Evolutionary conservation across 73 alveolate genomes (phyloP), one percentile per base, ranked within the genome.

Genomic region (Uronychia setigera): DNA sequence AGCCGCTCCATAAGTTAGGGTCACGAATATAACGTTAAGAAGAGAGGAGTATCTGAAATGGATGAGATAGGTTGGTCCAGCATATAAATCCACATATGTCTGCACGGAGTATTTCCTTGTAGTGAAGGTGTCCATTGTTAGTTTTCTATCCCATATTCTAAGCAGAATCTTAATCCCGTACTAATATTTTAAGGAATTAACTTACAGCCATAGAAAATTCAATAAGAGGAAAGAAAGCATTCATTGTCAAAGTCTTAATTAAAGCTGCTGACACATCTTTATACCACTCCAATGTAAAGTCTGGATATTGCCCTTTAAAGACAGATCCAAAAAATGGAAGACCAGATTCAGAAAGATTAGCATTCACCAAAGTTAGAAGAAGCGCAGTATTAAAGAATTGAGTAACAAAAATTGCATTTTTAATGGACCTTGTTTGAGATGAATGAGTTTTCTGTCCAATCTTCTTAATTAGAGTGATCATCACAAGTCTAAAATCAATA

Each of bases 61-160:
- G 67, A 91, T 78, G 82, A 87, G 81, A 82, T 78, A 89, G 74
- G 31, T 82, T 1, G 96, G 94, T 0, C 96, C 96, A 0, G 94
- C 58, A 80, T 91, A 87, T 79, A 91, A 58, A 60, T 91, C 94
- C 29, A 89, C 90, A 76, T 88, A 91, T 29, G 78, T 85, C 25
- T 87, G 85, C 31, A 89, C 46, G 0, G 96, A 84, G 32, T 35
- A 77, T 84, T 84, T 87, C 79, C 81, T 81, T 27, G 96, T 91
- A 26, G 34, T 32, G 35, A 58, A 77, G 0, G 32, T 33, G 33
- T 79, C 35, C 14, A 29, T 29, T 0, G 89, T 27, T 25, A 82
- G 34, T 1, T 31, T 14, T 35, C 86, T 34, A 59, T 80, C 86
- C 1, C 35, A 35, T 60, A 67, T 35, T 5, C 78, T 76, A 29